Evolutionary conservation across 176 grass and related monocot species (phyloP).

Genomic region (Pontederia paniculata): DNA sequence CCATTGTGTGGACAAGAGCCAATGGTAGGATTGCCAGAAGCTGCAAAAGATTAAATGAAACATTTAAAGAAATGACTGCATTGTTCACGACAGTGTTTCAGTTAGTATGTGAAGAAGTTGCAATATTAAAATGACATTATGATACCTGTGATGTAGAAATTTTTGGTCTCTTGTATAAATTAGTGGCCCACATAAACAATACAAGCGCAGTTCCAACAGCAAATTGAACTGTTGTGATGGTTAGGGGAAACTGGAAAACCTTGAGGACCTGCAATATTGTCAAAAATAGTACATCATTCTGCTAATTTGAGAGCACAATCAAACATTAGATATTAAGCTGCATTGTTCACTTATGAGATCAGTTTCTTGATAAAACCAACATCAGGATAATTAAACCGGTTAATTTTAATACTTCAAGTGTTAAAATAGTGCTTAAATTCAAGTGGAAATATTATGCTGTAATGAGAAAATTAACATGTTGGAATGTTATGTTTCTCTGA

Average conservation of each 20-base stretch:
- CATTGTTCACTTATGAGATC: too few relatives aligned
- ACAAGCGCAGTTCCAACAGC: slow-evolving; percentile 28
- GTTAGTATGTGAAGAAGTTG: too few relatives aligned
- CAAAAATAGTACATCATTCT: neutral
- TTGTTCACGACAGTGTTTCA: neutral
- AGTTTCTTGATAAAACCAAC: too few relatives aligned
- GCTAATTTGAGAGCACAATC: neutral
- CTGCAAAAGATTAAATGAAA: slow-evolving; percentile 13
- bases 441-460: too few relatives aligned
- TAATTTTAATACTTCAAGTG: too few relatives aligned
- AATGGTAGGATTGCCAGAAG: slow-evolving; percentile 50
- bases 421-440: too few relatives aligned
- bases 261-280: slow-evolving; percentile 45
- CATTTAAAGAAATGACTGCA: slow-evolving; percentile 10
- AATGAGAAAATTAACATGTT: too few relatives aligned
- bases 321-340: neutral
- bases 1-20: slow-evolving; percentile 61
- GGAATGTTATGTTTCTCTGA: too few relatives aligned
- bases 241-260: slow-evolving; percentile 56
- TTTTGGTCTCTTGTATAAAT: slow-evolving; percentile 45
- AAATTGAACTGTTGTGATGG: slow-evolving; percentile 54
- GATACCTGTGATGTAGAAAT: slow-evolving; percentile 62
- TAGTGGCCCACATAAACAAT: slow-evolving; percentile 40
- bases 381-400: too few relatives aligned
- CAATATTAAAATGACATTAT: slow-evolving; percentile 7